Percentiles rank a stretch among this genome's conserved stretches.
These are phyloP conservation scores for Cyclotella kingstonii DNA, from an alignment of 108 stramenopile species.

Conservation along the genomic window DNA sequence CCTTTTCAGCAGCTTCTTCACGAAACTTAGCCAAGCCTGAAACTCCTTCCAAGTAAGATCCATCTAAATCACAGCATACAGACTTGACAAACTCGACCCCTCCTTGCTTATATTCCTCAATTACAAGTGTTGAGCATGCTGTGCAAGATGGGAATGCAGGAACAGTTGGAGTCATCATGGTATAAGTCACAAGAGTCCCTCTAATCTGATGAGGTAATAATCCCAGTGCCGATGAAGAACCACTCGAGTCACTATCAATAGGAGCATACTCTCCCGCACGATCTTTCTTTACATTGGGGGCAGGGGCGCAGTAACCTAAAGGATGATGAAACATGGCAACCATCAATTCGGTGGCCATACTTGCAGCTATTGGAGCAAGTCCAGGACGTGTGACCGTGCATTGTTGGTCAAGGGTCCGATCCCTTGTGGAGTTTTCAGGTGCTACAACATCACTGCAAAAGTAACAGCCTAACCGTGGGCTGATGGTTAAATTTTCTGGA, in stretches of 20 bases:
- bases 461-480: slow-evolving; percentile 90
- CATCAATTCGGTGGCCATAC: slow-evolving; percentile 94
- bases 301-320: slow-evolving; percentile 53
- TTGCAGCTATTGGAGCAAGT: slow-evolving; percentile 93
- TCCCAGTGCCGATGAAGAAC: slow-evolving; percentile 59
- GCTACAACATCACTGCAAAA: slow-evolving; percentile 99
- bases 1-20: slow-evolving; percentile 38
- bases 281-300: slow-evolving; percentile 31
- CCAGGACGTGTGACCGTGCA: slow-evolving; percentile 99
- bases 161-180: slow-evolving; percentile 89
- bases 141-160: slow-evolving; percentile 91
- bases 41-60: slow-evolving; percentile 68
- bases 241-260: slow-evolving; percentile 39
- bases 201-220: slow-evolving; percentile 92
- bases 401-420: slow-evolving; percentile 98
- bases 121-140: slow-evolving; percentile 79
- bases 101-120: slow-evolving; percentile 71
- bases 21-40: slow-evolving; percentile 70
- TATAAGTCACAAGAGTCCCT: slow-evolving; percentile 88
- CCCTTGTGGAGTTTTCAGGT: slow-evolving; percentile 91
- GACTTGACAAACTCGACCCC: slow-evolving; percentile 77
- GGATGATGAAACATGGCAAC: slow-evolving; percentile 93
- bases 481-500: too few relatives aligned
- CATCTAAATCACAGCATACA: slow-evolving; percentile 77
- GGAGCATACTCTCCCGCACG: slow-evolving; percentile 42